Percentiles rank a stretch among this genome's conserved stretches.
phyloP scores from a whole-genome alignment of 345 rosid species.

The Garcia nutans region DNA sequence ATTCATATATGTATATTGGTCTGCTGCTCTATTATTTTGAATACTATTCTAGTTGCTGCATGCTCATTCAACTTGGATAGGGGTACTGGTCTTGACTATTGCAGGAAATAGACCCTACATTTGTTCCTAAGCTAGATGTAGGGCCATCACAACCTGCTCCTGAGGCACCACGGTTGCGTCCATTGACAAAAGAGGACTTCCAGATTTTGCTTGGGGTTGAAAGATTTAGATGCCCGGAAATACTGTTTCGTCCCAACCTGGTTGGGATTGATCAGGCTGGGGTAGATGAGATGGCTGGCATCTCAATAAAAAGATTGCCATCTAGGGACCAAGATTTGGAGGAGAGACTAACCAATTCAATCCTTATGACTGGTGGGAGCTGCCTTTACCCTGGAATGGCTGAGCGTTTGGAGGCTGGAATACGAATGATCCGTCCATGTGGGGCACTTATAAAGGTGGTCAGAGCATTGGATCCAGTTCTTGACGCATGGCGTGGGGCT shows the following conservation, averaged over 20 bases:
- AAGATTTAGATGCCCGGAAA: constrained; percentile 88
- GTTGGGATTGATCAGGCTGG: constrained; percentile 87
- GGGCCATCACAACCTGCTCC: constrained; percentile 50
- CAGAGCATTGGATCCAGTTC: constrained; percentile 71
- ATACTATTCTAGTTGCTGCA: background rate
- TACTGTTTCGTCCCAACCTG: constrained; percentile 71
- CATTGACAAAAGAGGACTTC: constrained; percentile 83
- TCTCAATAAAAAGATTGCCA: constrained; percentile 65
- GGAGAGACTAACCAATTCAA: constrained; percentile 62
- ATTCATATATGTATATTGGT: background rate
- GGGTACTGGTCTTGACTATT: background rate
- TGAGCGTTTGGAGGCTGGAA: constrained; percentile 72
- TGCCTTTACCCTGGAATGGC: constrained; percentile 63
- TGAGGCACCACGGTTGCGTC: constrained; percentile 59
- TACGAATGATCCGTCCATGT: constrained; percentile 78
- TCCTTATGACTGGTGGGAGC: constrained; percentile 81
- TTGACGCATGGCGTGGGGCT: constrained; percentile 99
- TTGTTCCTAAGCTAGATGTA: constrained; percentile 59
- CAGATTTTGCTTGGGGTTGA: constrained; percentile 75
- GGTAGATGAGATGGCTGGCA: constrained; percentile 80
- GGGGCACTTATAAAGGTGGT: constrained; percentile 66
- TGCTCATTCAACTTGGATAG: background rate
- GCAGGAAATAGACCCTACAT: constrained; percentile 80
- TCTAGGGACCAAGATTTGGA: constrained; percentile 43
- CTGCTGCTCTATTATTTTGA: background rate